phyloP scores from a whole-genome alignment of 306 rosid species.

The Cyamopsis tetragonoloba region DNA sequence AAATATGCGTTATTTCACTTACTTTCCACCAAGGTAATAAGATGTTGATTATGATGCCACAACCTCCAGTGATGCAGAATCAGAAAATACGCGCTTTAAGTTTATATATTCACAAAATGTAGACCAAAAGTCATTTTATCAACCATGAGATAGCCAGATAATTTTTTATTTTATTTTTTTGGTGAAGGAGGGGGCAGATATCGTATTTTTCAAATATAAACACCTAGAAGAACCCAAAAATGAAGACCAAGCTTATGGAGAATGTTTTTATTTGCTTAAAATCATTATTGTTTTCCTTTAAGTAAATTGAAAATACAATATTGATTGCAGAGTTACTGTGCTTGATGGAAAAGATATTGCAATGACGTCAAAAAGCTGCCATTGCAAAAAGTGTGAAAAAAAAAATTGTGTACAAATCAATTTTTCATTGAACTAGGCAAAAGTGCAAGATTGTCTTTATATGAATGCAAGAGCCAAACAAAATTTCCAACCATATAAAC shows the following conservation, averaged over 20 bases:
- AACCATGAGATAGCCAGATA: conserved; percentile 1
- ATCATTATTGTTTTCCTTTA: not conserved
- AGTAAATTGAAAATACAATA: not conserved
- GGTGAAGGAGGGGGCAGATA: too few relatives aligned
- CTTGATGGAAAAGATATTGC: not conserved
- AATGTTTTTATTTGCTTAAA: not conserved
- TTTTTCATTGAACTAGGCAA: not conserved
- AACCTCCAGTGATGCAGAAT: not conserved
- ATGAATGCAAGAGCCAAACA: not conserved
- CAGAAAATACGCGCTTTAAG: not conserved
- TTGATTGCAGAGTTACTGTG: not conserved
- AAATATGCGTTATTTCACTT: not conserved
- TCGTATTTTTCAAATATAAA: not conserved
- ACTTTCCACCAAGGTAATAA: not conserved
- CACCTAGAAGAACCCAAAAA: not conserved
- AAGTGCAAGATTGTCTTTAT: not conserved
- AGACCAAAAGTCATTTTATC: conserved; percentile 1
- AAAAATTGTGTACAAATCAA: not conserved
- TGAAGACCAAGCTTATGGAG: not conserved
- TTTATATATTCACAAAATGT: not conserved
- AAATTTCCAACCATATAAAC: not conserved
- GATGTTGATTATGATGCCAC: not conserved
- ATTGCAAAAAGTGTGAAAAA: too few relatives aligned
- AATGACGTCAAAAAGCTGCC: not conserved
- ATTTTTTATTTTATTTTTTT: too few relatives aligned